Conservation (phyloP, 345 rosid genomes). For the Alliaria petiolata region DNA sequence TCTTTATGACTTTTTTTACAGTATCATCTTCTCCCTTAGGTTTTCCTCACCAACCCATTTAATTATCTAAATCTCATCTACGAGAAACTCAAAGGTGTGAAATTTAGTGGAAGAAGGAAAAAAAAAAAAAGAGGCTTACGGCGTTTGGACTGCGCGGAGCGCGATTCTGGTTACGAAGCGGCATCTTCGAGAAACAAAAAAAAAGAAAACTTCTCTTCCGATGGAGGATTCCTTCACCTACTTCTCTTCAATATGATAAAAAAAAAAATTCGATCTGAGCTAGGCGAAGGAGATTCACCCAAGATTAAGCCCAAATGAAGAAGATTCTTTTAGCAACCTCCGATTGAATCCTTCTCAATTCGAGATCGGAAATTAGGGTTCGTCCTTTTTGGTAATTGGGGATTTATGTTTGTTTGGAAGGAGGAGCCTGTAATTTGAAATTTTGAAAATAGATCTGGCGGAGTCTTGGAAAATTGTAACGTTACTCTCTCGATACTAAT, state of each 20-base stretch:
- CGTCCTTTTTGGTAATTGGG: background rate
- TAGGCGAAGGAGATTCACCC: background rate
- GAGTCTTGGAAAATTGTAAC: background rate
- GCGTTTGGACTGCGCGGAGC: constrained; percentile 18
- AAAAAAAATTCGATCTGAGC: background rate
- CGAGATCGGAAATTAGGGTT: constrained; percentile 10
- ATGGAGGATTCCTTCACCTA: background rate
- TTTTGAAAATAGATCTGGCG: constrained; percentile 26
- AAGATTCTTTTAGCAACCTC: background rate
- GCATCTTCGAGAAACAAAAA: constrained; percentile 1
- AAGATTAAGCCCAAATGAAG: background rate
- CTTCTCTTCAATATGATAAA: background rate
- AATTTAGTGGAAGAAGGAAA: background rate
- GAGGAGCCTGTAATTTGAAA: constrained; percentile 35
- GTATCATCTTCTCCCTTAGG: too few species aligned
- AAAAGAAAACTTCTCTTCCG: background rate
- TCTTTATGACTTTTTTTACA: too few species aligned
- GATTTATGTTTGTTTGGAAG: background rate
- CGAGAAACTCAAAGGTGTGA: too few species aligned
- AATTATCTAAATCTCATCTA: too few species aligned
- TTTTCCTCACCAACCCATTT: too few species aligned
- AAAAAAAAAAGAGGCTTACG: constrained; percentile 5
- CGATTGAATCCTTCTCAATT: background rate
- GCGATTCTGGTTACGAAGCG: constrained; percentile 28
- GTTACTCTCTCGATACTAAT: constrained; percentile 20